Evolutionary conservation across 2,329 filamentous ascomycete genomes (phyloP), one percentile per base, ranked within the genome.

Genomic region (Talaromyces piceae): DNA sequence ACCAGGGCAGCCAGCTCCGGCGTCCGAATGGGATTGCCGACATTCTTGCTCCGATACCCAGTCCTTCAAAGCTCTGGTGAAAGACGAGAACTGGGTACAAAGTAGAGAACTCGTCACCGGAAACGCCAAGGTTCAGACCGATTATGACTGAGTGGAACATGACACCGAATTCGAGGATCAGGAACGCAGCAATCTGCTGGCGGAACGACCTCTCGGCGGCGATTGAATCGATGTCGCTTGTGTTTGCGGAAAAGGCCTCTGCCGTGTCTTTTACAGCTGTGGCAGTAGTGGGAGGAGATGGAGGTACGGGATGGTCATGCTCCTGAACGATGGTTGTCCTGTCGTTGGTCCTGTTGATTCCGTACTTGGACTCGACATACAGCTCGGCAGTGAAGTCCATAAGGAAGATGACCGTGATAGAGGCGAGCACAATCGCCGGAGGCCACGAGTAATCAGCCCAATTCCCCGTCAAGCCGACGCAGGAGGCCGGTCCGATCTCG

Each of bases 121-220:
- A 73, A n/a, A 81, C 79, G 7, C 78, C 81, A 8, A 84, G 69
- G 49, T 80, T 83, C 49, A 84, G 72, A 2, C 81, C 81, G 54
- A 83, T 82, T 61, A 84, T 81, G 45, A 83, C 75, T 3, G 77
- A 80, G 67, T 84, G 81, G 67, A 84, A 82, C 50, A 84, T 76
- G 54, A 83, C 77, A 54, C 81, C 80, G 58, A 75, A 82, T 62
- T 83, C 81, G 22, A 80, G 73, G 39, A 74, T 72, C 23, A 72
- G 63, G 59, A 63, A 72, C 18, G 61, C 72, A 45, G 68, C 64
- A 26, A 72, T 67, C 45, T 72, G 68, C 45, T 67, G 65, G 6
- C 44, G 55, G 56, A 68, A 68, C 1, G 67, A 65, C 3, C 58
- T 59, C 18, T 68, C 64, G 4, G 61, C 56, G 3, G 31, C 26